A percentile compares a stretch with the other conserved stretches of the same genome.
Conservation (phyloP, 768 basidiomycete genomes). For the Amanita phalloides region DNA sequence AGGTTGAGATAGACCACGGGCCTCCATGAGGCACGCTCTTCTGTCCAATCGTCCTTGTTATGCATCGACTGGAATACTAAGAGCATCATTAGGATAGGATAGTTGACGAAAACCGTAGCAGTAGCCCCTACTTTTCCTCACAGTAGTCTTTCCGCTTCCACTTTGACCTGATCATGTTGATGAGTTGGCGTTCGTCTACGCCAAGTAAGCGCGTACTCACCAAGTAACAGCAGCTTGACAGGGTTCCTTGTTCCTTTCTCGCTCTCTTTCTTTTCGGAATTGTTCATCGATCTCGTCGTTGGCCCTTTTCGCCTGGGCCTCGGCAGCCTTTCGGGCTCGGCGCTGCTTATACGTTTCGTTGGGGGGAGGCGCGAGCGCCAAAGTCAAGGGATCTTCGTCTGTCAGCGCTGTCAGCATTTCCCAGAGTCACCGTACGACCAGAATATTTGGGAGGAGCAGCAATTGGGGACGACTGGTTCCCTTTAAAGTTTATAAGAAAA, state of each 20-base stretch:
- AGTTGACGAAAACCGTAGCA: constrained; percentile 1
- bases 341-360: constrained; percentile 53
- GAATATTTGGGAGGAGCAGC: neutral
- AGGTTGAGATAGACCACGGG: constrained; percentile 73
- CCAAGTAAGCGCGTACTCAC: constrained; percentile 18
- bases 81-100: constrained; percentile 8
- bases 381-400: constrained; percentile 54
- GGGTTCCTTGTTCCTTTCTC: constrained; percentile 52
- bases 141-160: constrained; percentile 74
- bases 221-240: constrained; percentile 65
- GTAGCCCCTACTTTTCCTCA: constrained; percentile 50
- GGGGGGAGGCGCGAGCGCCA: constrained; percentile 47
- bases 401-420: constrained; percentile 4
- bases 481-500: too few relatives aligned
- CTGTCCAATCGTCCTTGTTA: constrained; percentile 56
- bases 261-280: constrained; percentile 48
- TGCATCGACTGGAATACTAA: constrained; percentile 70
- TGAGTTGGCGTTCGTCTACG: neutral
- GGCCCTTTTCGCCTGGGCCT: constrained; percentile 51
- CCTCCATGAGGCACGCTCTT: constrained; percentile 64
- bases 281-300: constrained; percentile 73
- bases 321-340: constrained; percentile 42
- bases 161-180: constrained; percentile 37
- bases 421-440: constrained; percentile 10
- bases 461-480: neutral